Percentiles rank a stretch among this genome's conserved stretches.
Conservation (phyloP, 148 eudicot genomes). For the Vaccinium corymbosum region DNA sequence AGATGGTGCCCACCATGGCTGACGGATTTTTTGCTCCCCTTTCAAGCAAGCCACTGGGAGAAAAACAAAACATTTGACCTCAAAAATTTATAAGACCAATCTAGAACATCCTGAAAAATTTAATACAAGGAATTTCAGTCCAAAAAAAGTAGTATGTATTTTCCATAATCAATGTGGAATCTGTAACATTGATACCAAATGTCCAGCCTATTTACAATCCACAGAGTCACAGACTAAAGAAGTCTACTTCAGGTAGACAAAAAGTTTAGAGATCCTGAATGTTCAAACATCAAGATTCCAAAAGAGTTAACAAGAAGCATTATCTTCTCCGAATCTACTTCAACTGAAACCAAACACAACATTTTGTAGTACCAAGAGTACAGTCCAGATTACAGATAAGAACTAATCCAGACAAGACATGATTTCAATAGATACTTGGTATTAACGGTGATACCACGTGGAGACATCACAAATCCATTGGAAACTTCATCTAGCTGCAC, state of each 20-base stretch:
- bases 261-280: background rate
- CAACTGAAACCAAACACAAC: background rate
- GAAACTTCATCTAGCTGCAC: background rate
- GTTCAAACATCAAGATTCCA: background rate
- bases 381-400: background rate
- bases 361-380: background rate
- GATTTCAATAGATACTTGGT: background rate
- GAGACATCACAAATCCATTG: background rate
- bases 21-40: constrained; percentile 84
- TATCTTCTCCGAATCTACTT: background rate
- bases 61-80: constrained; percentile 10
- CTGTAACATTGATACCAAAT: background rate
- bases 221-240: background rate
- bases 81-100: background rate
- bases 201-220: background rate
- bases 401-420: background rate
- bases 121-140: background rate
- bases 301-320: background rate
- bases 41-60: constrained; percentile 86
- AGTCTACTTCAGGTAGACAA: background rate
- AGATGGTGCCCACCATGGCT: constrained; percentile 98
- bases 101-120: too few species aligned
- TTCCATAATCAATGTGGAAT: background rate
- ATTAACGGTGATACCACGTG: background rate
- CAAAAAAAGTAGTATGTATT: background rate